Base-by-base conservation (phyloP, 768 basidiomycete genomes). In the Cubamyces lactineus region DNA sequence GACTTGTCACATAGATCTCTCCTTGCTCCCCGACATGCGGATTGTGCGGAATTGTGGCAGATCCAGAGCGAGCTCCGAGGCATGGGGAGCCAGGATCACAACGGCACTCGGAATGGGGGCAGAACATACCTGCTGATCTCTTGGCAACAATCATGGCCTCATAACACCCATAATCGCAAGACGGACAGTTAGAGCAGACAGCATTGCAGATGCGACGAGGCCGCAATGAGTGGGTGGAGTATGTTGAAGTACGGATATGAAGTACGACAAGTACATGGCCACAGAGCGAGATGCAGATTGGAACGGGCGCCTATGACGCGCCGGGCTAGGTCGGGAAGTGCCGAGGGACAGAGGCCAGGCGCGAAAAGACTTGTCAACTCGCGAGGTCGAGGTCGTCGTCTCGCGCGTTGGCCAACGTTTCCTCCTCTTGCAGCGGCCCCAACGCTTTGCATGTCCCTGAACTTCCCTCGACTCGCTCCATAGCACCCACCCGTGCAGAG, bases 401-500 rank as follows among this genome's bases (percentile, higher is more conserved):
- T 21, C 42, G 57, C 53, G 57, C 54, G 58, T 56, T 57, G 53
- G 55, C 50, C 48, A 47, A 26, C 58, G 38, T 43, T 50, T 59
- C 58, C 39, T 46, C 53, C 58, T 57, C 59, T 23, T 40, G 48
- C 47, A 26, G 41, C 57, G 23, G 52, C 54, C n/a, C 42, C 58
- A 26, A 49, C 58, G 58, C 50, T 60, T 59, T 64, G 58, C 58
- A 64, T 64, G 63, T 64, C 63, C 63, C 54, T 53, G 34, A 28
- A 40, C 53, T 56, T 43, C 46, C 57, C 57, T 23, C 49, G 54
- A 46, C 54, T 52, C 58, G 57, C 58, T 30, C 52, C 64, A 53
- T 68, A 68, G 59, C 59, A 61, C 62, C 53, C 53, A 41, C 49
- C 58, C 54, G 61, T 65, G 63, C 63, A 43, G 19, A 67, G 66